phyloP scores from a whole-genome alignment of 2,329 filamentous ascomycete species.

The Cryphonectria radicalis region DNA sequence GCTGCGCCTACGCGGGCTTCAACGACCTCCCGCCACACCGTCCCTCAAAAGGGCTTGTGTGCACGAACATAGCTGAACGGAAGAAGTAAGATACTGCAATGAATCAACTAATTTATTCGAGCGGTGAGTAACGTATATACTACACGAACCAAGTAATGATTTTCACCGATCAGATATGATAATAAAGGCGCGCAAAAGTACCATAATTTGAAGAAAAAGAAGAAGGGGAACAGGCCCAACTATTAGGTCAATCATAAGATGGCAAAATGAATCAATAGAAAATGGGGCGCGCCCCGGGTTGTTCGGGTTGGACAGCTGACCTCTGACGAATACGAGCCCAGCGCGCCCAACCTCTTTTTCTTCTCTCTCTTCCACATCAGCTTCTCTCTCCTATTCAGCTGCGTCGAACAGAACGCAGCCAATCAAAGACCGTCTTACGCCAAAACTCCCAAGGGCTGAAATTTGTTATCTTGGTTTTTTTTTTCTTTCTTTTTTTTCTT shows the following conservation, averaged over 20 bases:
- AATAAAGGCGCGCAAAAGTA: no score
- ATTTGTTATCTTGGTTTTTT: background rate
- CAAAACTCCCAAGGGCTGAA: background rate
- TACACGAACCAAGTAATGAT: no score
- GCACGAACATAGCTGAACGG: no score
- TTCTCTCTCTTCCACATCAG: background rate
- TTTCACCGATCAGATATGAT: no score
- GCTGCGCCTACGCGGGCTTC: background rate
- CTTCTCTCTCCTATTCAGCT: background rate
- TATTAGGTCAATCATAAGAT: background rate
- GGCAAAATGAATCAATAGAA: background rate
- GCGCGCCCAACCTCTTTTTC: background rate
- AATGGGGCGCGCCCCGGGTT: background rate
- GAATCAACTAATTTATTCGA: no score
- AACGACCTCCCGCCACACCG: no score
- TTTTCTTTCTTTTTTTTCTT: background rate
- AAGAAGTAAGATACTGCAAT: no score
- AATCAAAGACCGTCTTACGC: background rate
- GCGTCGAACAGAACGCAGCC: no score
- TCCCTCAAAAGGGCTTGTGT: no score
- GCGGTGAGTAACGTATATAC: no score
- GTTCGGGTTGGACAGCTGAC: background rate
- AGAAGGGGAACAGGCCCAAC: background rate
- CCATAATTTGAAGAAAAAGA: no score
- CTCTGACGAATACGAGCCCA: background rate